Percentiles rank a stretch among this genome's conserved stretches.
Evolutionary conservation across 208 protist genomes (phyloP).

Genomic region (Phytomonas serpens): DNA sequence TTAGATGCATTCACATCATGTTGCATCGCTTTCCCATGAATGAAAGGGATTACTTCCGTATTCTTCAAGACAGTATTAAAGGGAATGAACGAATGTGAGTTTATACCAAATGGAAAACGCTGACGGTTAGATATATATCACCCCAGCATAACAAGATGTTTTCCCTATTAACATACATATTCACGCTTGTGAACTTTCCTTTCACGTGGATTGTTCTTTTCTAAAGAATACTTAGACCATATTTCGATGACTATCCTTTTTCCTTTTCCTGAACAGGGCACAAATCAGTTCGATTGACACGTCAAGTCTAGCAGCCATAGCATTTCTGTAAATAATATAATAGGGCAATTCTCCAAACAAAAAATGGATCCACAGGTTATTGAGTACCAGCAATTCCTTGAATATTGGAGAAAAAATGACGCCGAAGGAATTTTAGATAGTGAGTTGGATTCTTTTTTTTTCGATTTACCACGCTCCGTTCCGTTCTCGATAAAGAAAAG

Average conservation of each 20-base stretch:
- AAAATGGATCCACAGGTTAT: not conserved
- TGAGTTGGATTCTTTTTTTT: conserved; percentile 12
- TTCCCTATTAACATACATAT: not conserved
- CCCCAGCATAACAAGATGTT: not conserved
- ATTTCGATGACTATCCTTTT: conserved; percentile 6
- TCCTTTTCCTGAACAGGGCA: not conserved
- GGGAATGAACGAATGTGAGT: no score
- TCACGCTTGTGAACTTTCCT: not conserved
- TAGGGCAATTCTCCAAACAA: not conserved
- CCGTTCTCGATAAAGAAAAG: conserved; percentile 15
- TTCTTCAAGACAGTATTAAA: no score
- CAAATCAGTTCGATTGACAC: not conserved
- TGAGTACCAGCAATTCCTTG: not conserved
- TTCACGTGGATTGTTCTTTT: conserved; percentile 10
- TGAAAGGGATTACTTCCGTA: not conserved
- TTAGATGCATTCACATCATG: not conserved
- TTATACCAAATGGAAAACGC: no score
- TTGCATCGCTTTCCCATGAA: not conserved
- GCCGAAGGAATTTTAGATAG: not conserved
- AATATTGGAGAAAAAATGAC: not conserved
- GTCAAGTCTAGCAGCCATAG: not conserved
- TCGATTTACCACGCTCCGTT: conserved; percentile 13
- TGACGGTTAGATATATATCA: not conserved
- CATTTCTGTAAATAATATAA: not conserved
- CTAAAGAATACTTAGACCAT: not conserved